phyloP scores from a whole-genome alignment of 768 basidiomycete species.

The Amanita exitialis region DNA sequence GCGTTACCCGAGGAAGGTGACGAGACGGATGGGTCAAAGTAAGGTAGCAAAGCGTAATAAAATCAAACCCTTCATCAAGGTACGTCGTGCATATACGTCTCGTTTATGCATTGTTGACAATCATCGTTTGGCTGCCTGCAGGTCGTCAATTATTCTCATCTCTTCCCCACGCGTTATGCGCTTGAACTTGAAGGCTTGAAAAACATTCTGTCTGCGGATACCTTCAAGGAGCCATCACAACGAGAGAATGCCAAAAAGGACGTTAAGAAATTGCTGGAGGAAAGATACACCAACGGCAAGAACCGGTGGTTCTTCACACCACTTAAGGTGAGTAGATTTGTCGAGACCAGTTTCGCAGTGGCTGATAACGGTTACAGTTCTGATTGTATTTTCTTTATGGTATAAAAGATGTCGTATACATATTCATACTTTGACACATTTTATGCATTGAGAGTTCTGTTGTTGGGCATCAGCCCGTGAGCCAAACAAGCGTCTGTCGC shows the following conservation, averaged over 20 bases:
- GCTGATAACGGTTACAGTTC: not conserved
- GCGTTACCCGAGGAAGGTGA: slow-evolving; percentile 96
- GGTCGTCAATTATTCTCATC: slow-evolving; percentile 96
- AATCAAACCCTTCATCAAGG: slow-evolving; percentile 99
- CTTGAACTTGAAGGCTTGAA: slow-evolving; percentile 95
- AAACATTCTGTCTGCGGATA: slow-evolving; percentile 73
- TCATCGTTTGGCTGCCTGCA: slow-evolving; percentile 17
- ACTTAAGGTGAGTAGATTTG: slow-evolving; percentile 50
- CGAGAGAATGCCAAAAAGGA: slow-evolving; percentile 92
- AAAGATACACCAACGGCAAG: slow-evolving; percentile 87
- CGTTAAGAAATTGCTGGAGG: slow-evolving; percentile 95
- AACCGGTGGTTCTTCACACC: slow-evolving; percentile 97
- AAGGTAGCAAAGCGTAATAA: slow-evolving; percentile 86
- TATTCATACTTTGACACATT: not conserved
- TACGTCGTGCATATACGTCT: slow-evolving; percentile 21
- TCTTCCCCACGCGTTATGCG: slow-evolving; percentile 98
- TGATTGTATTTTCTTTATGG: not conserved
- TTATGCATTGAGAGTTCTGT: not conserved
- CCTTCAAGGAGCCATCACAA: slow-evolving; percentile 96
- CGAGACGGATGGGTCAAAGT: slow-evolving; percentile 91
- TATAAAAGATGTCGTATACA: slow-evolving; percentile 6
- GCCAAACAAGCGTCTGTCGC: not conserved
- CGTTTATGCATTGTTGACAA: not conserved
- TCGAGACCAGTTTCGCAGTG: not conserved
- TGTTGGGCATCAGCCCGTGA: not conserved